Evolutionary conservation across 371 early-diverging fungal genomes (phyloP), one percentile per base, ranked within the genome.

Genomic region (Apophysomyces variabilis): DNA sequence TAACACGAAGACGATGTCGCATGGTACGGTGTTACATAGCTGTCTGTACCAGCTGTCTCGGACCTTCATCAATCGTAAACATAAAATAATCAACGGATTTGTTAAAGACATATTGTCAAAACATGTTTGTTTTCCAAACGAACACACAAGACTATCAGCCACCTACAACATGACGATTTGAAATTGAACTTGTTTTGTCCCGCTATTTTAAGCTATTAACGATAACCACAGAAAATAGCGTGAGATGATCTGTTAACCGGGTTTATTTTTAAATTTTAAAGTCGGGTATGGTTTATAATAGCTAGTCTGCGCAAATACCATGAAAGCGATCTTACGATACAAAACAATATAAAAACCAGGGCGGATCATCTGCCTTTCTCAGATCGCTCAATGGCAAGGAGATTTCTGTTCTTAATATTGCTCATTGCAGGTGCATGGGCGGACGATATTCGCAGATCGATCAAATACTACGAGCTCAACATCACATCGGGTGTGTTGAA

Each of bases 381-480:
- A 41, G 13, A 8, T 41, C 41, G 54, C 21, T 8, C 32, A 18
- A 50, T 50, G 54, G 8, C 54, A 50, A 4, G 8, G 21, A 50
- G 9, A 18, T 21, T 50, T 26, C 54, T 50, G 5, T 18, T 50
- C 1, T 21, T 50, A 18, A 4, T 50, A 21, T 50, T 50, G 8
- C 5, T 50, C 21, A 26, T 50, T 7, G 9, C 21, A 21, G n/a
- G 54, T 7, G 21, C 54, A 21, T 21, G 9, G n/a, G 54, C 54
- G 21, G 7, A 4, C 5, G 18, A n/a, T 11, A 50, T 21, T 21
- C 54, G 9, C 21, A n/a, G 54, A 26, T 26, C 54, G 21, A 50
- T 50, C 16, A 50, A 50, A 21, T 21, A 50, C 37, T 79, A 69
- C 58, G 81, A 80, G 32, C 62, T 80, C 9, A 75, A 80, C 45